Percentiles rank a stretch among this genome's conserved stretches.
These are phyloP conservation scores for Microsporum audouinii DNA, from an alignment of 2,329 filamentous ascomycete species.

Conservation along the genomic window DNA sequence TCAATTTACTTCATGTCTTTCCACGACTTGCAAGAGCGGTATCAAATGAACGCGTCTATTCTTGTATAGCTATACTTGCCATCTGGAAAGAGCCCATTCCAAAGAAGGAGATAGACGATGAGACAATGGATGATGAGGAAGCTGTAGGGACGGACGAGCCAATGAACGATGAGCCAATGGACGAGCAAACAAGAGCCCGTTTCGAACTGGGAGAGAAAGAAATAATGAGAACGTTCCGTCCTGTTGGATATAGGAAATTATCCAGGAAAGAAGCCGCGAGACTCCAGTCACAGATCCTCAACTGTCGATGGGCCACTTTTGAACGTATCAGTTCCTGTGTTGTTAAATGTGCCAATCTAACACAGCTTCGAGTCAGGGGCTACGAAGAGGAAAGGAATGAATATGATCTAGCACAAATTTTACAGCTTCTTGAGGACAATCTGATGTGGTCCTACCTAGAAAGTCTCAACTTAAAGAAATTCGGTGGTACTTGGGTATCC, in stretches of 20 bases:
- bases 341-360: background rate
- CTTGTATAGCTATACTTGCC: conserved; percentile 30
- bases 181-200: background rate
- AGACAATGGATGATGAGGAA: background rate
- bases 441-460: conserved; percentile 20
- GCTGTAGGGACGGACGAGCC: background rate
- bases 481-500: background rate
- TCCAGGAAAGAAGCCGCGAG: conserved; percentile 18
- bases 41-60: conserved; percentile 33
- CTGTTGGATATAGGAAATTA: conserved; percentile 26
- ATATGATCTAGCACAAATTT: background rate
- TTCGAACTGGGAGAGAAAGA: conserved; percentile 15
- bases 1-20: conserved; percentile 36
- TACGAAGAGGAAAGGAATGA: background rate
- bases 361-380: background rate
- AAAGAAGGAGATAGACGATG: background rate
- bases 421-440: conserved; percentile 26
- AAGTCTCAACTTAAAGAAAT: background rate
- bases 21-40: conserved; percentile 29
- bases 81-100: conserved; percentile 26
- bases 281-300: conserved; percentile 25
- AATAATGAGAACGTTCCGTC: conserved; percentile 22
- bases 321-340: conserved; percentile 18
- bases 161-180: background rate
- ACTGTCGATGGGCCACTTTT: conserved; percentile 32